Conservation (phyloP, 2,329 filamentous ascomycete genomes). For the Aureobasidium musti region DNA sequence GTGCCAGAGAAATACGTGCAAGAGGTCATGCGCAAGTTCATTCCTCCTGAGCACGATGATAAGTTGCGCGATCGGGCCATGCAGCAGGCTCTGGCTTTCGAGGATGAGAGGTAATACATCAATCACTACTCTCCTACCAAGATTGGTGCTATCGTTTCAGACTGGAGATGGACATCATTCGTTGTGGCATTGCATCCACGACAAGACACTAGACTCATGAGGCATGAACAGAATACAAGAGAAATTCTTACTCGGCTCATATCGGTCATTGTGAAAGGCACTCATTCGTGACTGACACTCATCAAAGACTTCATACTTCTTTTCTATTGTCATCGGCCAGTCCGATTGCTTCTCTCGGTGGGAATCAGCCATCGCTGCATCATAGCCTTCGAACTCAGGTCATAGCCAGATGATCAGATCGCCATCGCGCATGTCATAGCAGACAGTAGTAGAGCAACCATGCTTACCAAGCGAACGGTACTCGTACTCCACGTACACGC, state of each 20-base stretch:
- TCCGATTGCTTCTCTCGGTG: too few relatives aligned
- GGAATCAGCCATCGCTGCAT: too few relatives aligned
- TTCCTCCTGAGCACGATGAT: slow-evolving; percentile 42
- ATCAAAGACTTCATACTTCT: too few relatives aligned
- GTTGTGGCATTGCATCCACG: background rate
- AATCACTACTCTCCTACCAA: too few relatives aligned
- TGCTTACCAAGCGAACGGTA: background rate
- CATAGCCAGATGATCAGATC: background rate
- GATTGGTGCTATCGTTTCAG: background rate
- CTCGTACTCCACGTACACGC: background rate
- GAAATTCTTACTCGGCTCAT: background rate
- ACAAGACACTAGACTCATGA: background rate
- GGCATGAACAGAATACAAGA: background rate
- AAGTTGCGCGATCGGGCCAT: slow-evolving; percentile 39
- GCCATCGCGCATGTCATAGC: background rate
- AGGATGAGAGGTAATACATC: slow-evolving; percentile 32
- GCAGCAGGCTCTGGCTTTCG: slow-evolving; percentile 43
- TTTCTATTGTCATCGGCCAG: too few relatives aligned
- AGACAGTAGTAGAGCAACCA: background rate
- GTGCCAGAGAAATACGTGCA: slow-evolving; percentile 60
- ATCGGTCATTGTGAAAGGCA: background rate
- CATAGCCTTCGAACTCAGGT: background rate
- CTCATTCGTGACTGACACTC: too few relatives aligned
- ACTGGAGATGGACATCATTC: background rate
- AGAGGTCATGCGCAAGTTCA: slow-evolving; percentile 56